Conservation (phyloP, 257 asterid species). For the Solanum boliviense region DNA sequence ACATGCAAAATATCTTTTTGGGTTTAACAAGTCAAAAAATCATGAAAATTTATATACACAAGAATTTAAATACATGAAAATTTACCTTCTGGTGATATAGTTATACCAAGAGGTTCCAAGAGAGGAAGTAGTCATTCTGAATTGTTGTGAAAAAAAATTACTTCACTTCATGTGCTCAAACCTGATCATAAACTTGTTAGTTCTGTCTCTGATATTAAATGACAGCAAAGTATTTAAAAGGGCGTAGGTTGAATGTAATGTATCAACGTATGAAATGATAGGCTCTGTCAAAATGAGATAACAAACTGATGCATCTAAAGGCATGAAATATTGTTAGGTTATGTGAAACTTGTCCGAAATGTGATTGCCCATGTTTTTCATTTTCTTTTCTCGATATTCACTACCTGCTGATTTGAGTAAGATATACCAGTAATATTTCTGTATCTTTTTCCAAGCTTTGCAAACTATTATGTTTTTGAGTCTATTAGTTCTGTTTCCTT, state of each 20-base stretch:
- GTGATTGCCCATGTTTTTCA: neutral
- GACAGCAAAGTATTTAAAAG: neutral
- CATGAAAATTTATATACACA: neutral
- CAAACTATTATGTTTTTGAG: neutral
- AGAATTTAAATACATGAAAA: neutral
- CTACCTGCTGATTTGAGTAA: neutral
- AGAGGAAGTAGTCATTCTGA: neutral
- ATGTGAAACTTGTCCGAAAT: neutral
- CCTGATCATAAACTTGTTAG: neutral
- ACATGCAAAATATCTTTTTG: neutral
- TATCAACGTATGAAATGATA: neutral
- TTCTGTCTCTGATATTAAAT: neutral
- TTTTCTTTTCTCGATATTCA: neutral
- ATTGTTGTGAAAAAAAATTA: neutral
- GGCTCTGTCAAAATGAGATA: neutral
- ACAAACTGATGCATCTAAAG: neutral
- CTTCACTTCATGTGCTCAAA: neutral
- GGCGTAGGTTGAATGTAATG: neutral
- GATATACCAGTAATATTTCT: neutral
- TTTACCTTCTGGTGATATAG: neutral
- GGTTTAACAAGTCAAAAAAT: neutral
- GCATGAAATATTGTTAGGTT: neutral
- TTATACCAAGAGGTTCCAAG: neutral
- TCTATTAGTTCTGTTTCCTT: neutral
- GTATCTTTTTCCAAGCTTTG: neutral